Conservation (phyloP, 2,329 filamentous ascomycete genomes). For the Diaporthe destruens region DNA sequence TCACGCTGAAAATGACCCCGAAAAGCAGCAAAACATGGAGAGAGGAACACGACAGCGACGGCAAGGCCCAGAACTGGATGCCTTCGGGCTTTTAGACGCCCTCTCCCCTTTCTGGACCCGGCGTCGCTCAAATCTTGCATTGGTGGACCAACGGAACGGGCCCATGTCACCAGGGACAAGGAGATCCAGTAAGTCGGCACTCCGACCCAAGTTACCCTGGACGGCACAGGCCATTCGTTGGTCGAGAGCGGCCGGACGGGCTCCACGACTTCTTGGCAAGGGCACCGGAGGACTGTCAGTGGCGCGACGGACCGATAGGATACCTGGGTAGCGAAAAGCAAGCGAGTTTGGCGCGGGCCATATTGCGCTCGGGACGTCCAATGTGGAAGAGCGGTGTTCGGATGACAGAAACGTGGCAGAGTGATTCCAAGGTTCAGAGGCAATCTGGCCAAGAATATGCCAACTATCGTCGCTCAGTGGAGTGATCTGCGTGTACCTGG, state of each 20-base stretch:
- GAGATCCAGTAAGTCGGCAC: constrained; percentile 18
- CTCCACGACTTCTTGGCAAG: constrained; percentile 25
- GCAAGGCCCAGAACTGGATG: constrained; percentile 30
- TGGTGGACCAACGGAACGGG: constrained; percentile 4
- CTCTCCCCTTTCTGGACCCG: constrained; percentile 27
- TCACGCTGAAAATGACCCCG: constrained; percentile 27
- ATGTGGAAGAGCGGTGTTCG: constrained; percentile 6
- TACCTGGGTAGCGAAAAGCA: constrained; percentile 7
- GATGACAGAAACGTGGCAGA: constrained; percentile 11
- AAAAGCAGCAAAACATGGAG: constrained; percentile 36
- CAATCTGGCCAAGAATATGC: neutral
- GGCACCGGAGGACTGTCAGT: constrained; percentile 9
- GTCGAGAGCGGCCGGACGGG: constrained; percentile 4
- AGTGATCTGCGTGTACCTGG: constrained; percentile 15
- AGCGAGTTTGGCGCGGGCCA: constrained; percentile 10
- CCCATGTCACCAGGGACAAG: constrained; percentile 14
- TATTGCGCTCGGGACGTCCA: neutral
- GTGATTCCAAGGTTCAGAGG: neutral
- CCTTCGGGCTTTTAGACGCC: constrained; percentile 37
- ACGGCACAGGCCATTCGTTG: constrained; percentile 16
- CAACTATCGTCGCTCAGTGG: constrained; percentile 1
- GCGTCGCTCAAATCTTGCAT: constrained; percentile 35
- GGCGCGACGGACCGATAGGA: constrained; percentile 11
- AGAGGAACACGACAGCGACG: neutral
- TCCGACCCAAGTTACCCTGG: neutral